Evolutionary conservation across 2,329 filamentous ascomycete genomes (phyloP).

Genomic region (Alternaria arbusti): DNA sequence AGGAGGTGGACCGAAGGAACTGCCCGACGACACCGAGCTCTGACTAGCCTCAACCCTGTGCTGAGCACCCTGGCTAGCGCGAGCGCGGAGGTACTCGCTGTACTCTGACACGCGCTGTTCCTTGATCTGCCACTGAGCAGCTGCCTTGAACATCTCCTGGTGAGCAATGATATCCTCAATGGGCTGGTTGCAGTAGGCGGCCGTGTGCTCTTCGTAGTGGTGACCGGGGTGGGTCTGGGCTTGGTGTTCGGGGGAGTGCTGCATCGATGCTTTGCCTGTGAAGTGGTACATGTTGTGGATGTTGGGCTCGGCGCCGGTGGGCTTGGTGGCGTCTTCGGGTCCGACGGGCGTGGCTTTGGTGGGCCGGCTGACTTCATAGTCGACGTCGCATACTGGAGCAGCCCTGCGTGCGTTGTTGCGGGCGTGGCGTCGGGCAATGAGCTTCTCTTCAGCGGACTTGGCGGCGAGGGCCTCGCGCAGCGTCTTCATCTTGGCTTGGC

Average conservation of each 20-base stretch:
- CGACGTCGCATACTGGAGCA: neutral
- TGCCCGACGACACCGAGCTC: neutral
- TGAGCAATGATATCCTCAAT: neutral
- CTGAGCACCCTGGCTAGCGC: constrained; percentile 18
- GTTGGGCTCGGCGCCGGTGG: neutral
- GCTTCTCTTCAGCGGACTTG: neutral
- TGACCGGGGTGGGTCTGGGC: neutral
- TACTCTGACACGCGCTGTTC: constrained; percentile 29
- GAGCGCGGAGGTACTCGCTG: constrained; percentile 23
- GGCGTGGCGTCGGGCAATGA: neutral
- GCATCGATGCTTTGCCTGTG: neutral
- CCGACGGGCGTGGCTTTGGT: neutral
- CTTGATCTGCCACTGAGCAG: constrained; percentile 26
- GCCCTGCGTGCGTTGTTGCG: neutral
- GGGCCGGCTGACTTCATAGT: neutral
- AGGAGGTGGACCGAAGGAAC: neutral
- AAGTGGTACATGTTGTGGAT: neutral
- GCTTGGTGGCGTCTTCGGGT: neutral
- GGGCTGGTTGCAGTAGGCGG: neutral
- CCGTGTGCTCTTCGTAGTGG: neutral
- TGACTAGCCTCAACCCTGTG: constrained; percentile 6
- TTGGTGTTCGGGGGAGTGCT: neutral
- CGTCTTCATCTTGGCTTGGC: constrained; percentile 4
- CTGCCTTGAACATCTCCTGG: constrained; percentile 3
- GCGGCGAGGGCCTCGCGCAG: neutral